Evolutionary conservation across 2,329 filamentous ascomycete genomes (phyloP).

Genomic region (Byssothecium circinans): DNA sequence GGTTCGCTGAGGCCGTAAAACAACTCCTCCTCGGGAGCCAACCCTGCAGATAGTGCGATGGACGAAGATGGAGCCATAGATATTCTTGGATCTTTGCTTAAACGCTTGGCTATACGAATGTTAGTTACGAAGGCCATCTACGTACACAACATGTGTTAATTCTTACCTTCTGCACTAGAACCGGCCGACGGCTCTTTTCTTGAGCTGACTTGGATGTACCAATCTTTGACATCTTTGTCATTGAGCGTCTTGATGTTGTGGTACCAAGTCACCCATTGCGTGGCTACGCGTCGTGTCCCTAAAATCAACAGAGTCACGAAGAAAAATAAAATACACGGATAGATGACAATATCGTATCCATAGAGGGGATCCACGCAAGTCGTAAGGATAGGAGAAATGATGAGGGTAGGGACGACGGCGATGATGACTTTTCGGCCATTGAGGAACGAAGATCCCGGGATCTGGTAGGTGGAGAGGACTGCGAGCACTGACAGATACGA

Average conservation of each 20-base stretch:
- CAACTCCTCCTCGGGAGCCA: slow-evolving; percentile 29
- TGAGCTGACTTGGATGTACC: slow-evolving; percentile 47
- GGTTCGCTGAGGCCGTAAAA: slow-evolving; percentile 52
- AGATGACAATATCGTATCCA: slow-evolving; percentile 57
- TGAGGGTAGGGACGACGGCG: slow-evolving; percentile 57
- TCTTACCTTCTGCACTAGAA: slow-evolving; percentile 13
- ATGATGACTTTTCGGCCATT: slow-evolving; percentile 62
- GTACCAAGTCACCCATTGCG: slow-evolving; percentile 63
- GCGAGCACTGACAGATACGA: slow-evolving; percentile 62
- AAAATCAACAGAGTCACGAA: slow-evolving; percentile 57
- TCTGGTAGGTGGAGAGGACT: slow-evolving; percentile 47
- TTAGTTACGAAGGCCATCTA: background rate
- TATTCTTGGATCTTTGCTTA: slow-evolving; percentile 23
- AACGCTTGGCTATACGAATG: slow-evolving; percentile 14
- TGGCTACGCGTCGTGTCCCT: slow-evolving; percentile 57
- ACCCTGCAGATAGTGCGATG: slow-evolving; percentile 31
- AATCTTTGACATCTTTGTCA: slow-evolving; percentile 54
- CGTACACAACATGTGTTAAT: background rate
- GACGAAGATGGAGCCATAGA: slow-evolving; percentile 32
- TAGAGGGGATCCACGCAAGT: slow-evolving; percentile 49
- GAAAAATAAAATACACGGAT: slow-evolving; percentile 56
- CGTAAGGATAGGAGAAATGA: slow-evolving; percentile 60
- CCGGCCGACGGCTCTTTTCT: slow-evolving; percentile 13
- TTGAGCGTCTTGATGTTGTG: slow-evolving; percentile 53
- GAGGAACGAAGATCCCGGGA: slow-evolving; percentile 57